Evolutionary conservation across 768 basidiomycete species (phyloP).

Genomic region (Hortiboletus campestris): DNA sequence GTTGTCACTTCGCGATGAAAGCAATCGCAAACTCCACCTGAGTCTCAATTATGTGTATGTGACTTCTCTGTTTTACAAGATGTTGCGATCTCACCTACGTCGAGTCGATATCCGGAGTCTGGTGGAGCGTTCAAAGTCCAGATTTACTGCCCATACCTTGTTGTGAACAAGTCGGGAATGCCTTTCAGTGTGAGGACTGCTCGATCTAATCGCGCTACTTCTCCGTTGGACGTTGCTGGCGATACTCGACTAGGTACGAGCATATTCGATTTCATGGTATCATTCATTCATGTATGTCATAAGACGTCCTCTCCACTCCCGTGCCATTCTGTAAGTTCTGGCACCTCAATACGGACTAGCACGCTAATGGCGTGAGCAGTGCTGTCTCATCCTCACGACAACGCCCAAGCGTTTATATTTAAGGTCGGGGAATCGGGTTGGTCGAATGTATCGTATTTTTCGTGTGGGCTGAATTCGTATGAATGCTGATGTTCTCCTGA

Average conservation of each 20-base stretch:
- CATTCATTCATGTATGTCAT: conserved; percentile 4
- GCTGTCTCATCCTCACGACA: conserved; percentile 78
- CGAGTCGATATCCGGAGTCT: conserved; percentile 76
- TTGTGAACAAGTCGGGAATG: conserved; percentile 90
- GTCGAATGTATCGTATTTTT: conserved; percentile 65
- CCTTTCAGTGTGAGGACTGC: conserved; percentile 73
- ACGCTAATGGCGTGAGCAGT: conserved; percentile 46
- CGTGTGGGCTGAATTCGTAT: background rate
- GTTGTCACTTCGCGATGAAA: conserved; percentile 69
- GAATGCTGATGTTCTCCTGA: conserved; percentile 5
- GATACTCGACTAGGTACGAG: conserved; percentile 58
- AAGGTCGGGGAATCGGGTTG: conserved; percentile 79
- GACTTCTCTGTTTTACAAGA: background rate
- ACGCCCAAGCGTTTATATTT: conserved; percentile 82
- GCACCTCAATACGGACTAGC: background rate
- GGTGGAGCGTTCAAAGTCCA: conserved; percentile 97
- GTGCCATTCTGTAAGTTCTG: conserved; percentile 75
- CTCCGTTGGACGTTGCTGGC: conserved; percentile 82
- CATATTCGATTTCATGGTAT: conserved; percentile 12
- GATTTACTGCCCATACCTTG: conserved; percentile 85
- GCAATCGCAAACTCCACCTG: conserved; percentile 74
- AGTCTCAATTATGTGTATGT: conserved; percentile 88
- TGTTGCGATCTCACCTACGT: conserved; percentile 5
- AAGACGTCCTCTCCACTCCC: conserved; percentile 51
- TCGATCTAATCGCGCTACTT: conserved; percentile 58